Conservation (phyloP, 768 basidiomycete species). For the Termitomyces sp. region DNA sequence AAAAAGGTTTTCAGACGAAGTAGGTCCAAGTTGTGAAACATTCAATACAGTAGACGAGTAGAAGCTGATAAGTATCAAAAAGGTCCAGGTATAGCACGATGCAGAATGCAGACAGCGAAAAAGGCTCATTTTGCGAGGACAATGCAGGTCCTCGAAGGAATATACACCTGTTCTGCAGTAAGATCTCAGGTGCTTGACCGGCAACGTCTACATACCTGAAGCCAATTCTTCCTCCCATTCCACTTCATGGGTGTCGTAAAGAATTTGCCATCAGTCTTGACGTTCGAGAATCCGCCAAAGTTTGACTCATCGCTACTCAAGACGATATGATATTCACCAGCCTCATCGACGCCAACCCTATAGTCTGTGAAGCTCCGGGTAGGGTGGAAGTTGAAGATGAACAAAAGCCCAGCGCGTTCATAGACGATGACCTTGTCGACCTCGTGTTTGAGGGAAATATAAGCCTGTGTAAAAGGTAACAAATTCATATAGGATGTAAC, state of each 20-base stretch:
- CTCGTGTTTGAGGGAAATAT: constrained; percentile 93
- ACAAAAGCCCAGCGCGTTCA: constrained; percentile 90
- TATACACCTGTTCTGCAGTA: constrained; percentile 53
- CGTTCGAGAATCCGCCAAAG: constrained; percentile 90
- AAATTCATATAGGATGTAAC: background rate
- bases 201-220: constrained; percentile 54
- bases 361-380: constrained; percentile 91
- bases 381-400: constrained; percentile 97
- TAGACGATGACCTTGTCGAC: constrained; percentile 89
- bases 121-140: constrained; percentile 48
- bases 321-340: constrained; percentile 82
- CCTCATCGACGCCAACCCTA: constrained; percentile 81
- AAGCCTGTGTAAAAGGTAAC: constrained; percentile 51
- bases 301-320: constrained; percentile 82
- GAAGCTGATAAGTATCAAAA: background rate
- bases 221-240: constrained; percentile 89
- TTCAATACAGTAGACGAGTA: too few relatives aligned
- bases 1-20: background rate
- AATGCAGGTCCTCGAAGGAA: constrained; percentile 63
- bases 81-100: background rate
- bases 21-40: background rate
- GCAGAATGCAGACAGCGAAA: background rate
- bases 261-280: constrained; percentile 58
- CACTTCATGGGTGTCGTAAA: constrained; percentile 85
- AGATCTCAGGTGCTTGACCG: background rate